Percentiles rank a stretch among this genome's conserved stretches.
These are phyloP conservation scores for Geotrichum histeridarum DNA, from an alignment of 1,139 yeast genomes.

Conservation along the genomic window DNA sequence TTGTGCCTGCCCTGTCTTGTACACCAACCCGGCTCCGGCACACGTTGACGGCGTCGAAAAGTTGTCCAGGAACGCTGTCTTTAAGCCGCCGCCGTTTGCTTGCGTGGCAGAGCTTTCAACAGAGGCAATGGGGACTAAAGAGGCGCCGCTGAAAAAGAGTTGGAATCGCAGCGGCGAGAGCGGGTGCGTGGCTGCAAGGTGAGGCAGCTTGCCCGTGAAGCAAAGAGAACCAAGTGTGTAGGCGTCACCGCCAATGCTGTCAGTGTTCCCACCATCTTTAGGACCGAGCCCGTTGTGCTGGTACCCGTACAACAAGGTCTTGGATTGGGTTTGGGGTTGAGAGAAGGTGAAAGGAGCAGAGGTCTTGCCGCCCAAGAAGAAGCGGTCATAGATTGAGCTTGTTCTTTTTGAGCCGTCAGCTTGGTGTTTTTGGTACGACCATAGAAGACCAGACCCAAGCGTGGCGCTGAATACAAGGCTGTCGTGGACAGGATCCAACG, in stretches of 20 bases:
- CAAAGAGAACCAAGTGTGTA: conserved; percentile 32
- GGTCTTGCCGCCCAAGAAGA: conserved; percentile 62
- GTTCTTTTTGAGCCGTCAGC: conserved; percentile 5
- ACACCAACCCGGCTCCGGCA: conserved; percentile 24
- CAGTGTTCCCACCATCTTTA: conserved; percentile 47
- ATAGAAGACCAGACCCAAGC: conserved; percentile 23
- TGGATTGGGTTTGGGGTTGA: neutral
- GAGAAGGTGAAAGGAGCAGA: conserved; percentile 36
- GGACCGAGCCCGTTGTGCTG: conserved; percentile 72
- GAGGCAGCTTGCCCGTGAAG: conserved; percentile 20
- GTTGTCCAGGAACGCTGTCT: neutral
- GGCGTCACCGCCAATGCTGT: conserved; percentile 54
- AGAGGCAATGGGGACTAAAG: conserved; percentile 9
- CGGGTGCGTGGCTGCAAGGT: conserved; percentile 5
- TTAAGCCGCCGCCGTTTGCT: neutral
- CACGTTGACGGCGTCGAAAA: conserved; percentile 12
- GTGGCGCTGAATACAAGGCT: conserved; percentile 22
- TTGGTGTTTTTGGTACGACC: conserved; percentile 18
- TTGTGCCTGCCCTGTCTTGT: conserved; percentile 14
- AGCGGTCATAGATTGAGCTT: conserved; percentile 37
- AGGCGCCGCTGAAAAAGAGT: conserved; percentile 21
- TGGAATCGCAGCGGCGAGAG: conserved; percentile 21
- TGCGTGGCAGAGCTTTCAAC: neutral
- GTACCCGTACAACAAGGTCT: conserved; percentile 50
- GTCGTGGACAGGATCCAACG: conserved; percentile 24